Conservation (phyloP, 208 protist genomes). For the Vickermania ingenoplastis region DNA sequence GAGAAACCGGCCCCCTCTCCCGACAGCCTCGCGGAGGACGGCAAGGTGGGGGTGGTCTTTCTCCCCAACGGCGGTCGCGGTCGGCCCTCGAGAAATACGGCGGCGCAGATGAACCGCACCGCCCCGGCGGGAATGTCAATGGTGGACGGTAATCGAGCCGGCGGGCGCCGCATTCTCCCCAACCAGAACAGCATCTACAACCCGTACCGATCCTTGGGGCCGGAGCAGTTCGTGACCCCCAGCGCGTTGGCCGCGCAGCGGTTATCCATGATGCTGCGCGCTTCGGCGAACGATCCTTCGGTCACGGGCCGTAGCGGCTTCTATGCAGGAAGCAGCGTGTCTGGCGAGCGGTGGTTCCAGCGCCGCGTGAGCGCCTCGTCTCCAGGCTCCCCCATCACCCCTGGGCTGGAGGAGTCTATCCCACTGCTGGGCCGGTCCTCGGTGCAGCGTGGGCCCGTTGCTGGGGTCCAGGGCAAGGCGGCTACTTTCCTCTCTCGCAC, state of each 20-base stretch:
- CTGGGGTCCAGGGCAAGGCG: background rate
- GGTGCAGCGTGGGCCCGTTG: background rate
- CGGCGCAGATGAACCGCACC: background rate
- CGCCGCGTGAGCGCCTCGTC: background rate
- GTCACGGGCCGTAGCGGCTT: constrained; percentile 6
- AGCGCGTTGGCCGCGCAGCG: constrained; percentile 45
- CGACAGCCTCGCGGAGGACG: constrained; percentile 7
- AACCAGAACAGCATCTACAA: background rate
- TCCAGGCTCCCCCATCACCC: too few relatives aligned
- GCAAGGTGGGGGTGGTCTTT: constrained; percentile 3
- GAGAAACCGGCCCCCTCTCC: background rate
- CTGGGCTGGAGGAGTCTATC: background rate
- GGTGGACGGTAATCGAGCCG: constrained; percentile 1
- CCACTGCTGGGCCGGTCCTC: background rate
- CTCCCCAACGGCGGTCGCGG: constrained; percentile 17
- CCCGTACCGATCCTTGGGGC: constrained; percentile 15
- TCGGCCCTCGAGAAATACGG: background rate
- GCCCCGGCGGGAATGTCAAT: background rate
- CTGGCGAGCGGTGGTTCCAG: background rate
- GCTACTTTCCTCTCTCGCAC: background rate
- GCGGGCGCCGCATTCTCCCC: background rate
- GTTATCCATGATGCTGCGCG: constrained; percentile 39
- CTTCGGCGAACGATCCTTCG: constrained; percentile 34
- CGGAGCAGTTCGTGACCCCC: constrained; percentile 7
- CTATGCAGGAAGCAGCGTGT: background rate